phyloP scores from a whole-genome alignment of 2,329 filamentous ascomycete genomes.

The Davidsoniella neocaledoniae region DNA sequence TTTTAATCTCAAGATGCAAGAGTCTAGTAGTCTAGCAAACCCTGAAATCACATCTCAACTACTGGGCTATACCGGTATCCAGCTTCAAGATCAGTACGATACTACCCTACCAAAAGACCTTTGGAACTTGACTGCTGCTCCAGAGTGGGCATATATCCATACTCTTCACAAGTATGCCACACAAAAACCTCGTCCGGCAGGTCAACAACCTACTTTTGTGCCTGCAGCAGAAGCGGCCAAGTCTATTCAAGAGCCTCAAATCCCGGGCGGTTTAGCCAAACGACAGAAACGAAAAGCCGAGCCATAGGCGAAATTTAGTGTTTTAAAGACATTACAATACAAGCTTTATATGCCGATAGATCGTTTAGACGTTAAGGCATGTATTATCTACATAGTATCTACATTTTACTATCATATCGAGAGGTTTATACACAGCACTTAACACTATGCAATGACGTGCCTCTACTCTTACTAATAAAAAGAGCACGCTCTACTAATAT shows the following conservation, averaged over 20 bases:
- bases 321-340: no score
- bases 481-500: no score
- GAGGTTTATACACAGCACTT: no score
- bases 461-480: no score
- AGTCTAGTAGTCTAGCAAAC: constrained; percentile 51
- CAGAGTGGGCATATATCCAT: constrained; percentile 31
- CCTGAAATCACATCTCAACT: constrained; percentile 57
- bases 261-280: constrained; percentile 16
- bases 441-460: no score
- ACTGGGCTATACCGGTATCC: constrained; percentile 44
- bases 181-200: constrained; percentile 27
- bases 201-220: constrained; percentile 30
- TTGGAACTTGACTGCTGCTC: constrained; percentile 42
- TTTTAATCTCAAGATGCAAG: constrained; percentile 59
- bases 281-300: constrained; percentile 21
- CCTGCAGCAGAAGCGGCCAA: constrained; percentile 15
- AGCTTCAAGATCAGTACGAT: constrained; percentile 40
- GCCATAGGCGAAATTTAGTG: no score
- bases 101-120: constrained; percentile 40
- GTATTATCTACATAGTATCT: no score
- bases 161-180: constrained; percentile 31
- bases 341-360: no score
- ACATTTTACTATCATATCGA: no score
- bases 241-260: background rate
- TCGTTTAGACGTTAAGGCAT: no score